Percentiles rank a stretch among this genome's conserved stretches.
phyloP scores from a whole-genome alignment of 2,329 filamentous ascomycete species.

The Calonectria pseudoturangicola region DNA sequence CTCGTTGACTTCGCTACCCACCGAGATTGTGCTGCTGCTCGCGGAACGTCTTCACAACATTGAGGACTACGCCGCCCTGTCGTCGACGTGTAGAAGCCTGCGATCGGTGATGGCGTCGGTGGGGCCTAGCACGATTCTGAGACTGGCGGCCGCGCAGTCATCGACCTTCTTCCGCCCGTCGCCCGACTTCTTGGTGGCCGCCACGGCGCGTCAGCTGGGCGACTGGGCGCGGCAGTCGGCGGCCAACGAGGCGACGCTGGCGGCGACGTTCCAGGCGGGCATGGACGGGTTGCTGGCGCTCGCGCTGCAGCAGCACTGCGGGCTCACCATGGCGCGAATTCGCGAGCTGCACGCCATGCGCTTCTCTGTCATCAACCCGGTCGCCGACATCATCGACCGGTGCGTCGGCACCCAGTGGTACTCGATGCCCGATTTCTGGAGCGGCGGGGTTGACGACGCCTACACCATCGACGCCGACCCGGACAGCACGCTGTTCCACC shows the following conservation, averaged over 20 bases:
- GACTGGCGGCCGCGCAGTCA: conserved; percentile 32
- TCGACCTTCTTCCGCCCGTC: conserved; percentile 34
- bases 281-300: conserved; percentile 29
- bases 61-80: conserved; percentile 32
- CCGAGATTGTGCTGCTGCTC: conserved; percentile 21
- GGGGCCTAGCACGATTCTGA: conserved; percentile 21
- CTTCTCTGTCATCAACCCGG: conserved; percentile 36
- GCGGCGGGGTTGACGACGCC: conserved; percentile 34
- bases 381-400: conserved; percentile 33
- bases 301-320: conserved; percentile 26
- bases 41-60: conserved; percentile 30
- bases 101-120: background rate
- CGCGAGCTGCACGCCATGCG: conserved; percentile 34
- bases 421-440: conserved; percentile 29
- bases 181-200: conserved; percentile 30
- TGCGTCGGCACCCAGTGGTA: conserved; percentile 35
- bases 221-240: conserved; percentile 24
- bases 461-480: conserved; percentile 34
- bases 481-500: conserved; percentile 27
- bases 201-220: conserved; percentile 33
- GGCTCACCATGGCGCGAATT: conserved; percentile 31
- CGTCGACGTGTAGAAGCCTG: conserved; percentile 33
- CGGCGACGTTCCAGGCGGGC: background rate
- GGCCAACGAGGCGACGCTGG: conserved; percentile 28
- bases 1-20: conserved; percentile 14